Base-by-base conservation (phyloP, 2,329 filamentous ascomycete genomes). In the Magnaporthiopsis poae region DNA sequence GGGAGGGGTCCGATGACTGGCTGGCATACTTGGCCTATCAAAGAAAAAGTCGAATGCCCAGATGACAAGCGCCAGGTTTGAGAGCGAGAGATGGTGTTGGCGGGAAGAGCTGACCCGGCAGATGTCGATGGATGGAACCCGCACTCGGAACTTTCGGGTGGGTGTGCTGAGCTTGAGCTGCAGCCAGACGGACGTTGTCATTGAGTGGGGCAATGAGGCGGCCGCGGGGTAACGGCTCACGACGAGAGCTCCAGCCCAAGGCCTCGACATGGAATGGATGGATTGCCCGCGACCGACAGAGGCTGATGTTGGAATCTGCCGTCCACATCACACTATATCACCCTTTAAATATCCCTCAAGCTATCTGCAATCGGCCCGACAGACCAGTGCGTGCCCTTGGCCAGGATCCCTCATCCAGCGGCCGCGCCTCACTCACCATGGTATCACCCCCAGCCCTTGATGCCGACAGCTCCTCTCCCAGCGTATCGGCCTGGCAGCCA, bases 401-500 rank as follows among this genome's bases (percentile, higher is more conserved):
- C 46, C 7, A 52, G 46, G 46, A 36, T 61, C 39, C 12, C 27
- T 29, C 25, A 36, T 62, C 60, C 29, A 12, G 29, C 29, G 31
- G 27, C 31, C 60, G 77, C 76, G 76, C 52, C 29, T 61, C 66
- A 66, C 5, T 61, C 66, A 66, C 5, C 15, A 68, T 68, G 62
- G 62, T 67, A n/a, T 11, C 52, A 59, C 29, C 31, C n/a, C 12
- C 21, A 2, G 59, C 5, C 29, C 8, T 27, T 31, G 13, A 31
- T 61, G 9, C 12, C 36, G 29, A 62, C 29, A 12, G 21, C 60
- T 21, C 8, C 27, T 21, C 27, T 11, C 21, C n/a, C 11, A 15
- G n/a, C 11, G 9, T 31, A 62, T 21, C 1, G 12, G 29, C 27
- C n/a, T 33, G 29, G 27, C 25, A 46, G 21, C 15, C 12, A 8